Evolutionary conservation across 768 basidiomycete species (phyloP).

Genomic region (Collybia mongolica): DNA sequence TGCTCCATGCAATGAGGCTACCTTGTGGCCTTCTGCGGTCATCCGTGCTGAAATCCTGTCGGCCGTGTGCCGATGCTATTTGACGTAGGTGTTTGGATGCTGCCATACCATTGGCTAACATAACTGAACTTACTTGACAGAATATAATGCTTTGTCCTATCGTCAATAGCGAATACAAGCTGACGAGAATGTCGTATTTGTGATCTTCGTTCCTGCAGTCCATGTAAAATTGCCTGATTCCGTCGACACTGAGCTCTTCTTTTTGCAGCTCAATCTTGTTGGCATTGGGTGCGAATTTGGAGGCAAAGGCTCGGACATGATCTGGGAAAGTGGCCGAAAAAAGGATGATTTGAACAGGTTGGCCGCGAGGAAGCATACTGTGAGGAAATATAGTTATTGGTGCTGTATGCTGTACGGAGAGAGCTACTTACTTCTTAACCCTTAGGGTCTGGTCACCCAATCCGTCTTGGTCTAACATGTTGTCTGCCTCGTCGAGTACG

Average conservation of each 20-base stretch:
- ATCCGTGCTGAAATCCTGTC: conserved; percentile 91
- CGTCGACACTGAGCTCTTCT: conserved; percentile 91
- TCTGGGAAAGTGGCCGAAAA: conserved; percentile 99
- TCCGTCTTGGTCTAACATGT: conserved; percentile 95
- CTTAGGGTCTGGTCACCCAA: conserved; percentile 91
- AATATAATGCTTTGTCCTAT: conserved; percentile 99
- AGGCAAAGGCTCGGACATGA: conserved; percentile 87
- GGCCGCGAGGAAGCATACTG: conserved; percentile 57
- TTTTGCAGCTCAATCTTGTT: conserved; percentile 96
- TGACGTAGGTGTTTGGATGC: background rate
- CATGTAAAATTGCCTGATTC: conserved; percentile 97
- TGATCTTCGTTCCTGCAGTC: conserved; percentile 89
- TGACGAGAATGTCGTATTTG: conserved; percentile 94
- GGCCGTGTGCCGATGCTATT: conserved; percentile 84
- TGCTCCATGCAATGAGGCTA: conserved; percentile 92
- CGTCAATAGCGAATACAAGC: conserved; percentile 85
- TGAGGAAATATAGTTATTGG: background rate
- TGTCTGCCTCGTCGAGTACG: conserved; percentile 97
- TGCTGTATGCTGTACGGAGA: conserved; percentile 1
- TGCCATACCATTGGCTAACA: background rate
- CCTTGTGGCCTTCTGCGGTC: conserved; percentile 92
- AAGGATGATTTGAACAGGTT: conserved; percentile 79
- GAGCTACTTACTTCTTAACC: conserved; percentile 80
- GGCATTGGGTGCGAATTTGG: conserved; percentile 88
- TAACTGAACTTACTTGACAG: conserved; percentile 65